Percentiles rank a stretch among this genome's conserved stretches.
Evolutionary conservation across 805 yeast species (phyloP).

Genomic region (Candida sithepensis): DNA sequence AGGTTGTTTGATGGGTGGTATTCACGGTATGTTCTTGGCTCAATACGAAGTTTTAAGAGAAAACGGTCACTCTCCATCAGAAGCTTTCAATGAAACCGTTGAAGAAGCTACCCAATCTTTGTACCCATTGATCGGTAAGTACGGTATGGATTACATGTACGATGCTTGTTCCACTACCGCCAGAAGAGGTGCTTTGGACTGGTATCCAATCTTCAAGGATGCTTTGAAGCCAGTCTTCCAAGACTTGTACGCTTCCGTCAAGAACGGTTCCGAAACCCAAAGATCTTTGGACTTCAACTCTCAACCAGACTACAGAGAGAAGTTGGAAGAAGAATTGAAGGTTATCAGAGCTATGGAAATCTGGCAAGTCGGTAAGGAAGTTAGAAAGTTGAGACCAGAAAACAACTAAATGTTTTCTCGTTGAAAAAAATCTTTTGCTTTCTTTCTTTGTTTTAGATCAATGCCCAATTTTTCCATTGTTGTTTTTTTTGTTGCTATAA

Average conservation of each 20-base stretch:
- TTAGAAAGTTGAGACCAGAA: conserved; percentile 99
- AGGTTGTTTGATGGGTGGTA: conserved; percentile 99
- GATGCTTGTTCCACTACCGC: conserved; percentile 99
- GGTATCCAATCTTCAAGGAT: conserved; percentile 99
- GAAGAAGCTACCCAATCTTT: conserved; percentile 99
- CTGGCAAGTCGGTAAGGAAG: conserved; percentile 99
- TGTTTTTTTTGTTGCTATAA: neutral
- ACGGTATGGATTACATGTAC: conserved; percentile 99
- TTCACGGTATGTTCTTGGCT: conserved; percentile 99
- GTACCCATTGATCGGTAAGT: conserved; percentile 97
- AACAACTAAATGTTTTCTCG: conserved; percentile 59
- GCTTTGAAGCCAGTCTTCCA: conserved; percentile 98
- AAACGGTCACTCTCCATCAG: conserved; percentile 99
- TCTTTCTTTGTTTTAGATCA: neutral
- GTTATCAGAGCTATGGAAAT: conserved; percentile 96
- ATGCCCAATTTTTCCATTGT: too few relatives aligned
- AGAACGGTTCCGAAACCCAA: conserved; percentile 95
- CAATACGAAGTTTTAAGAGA: conserved; percentile 99
- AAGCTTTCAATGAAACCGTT: conserved; percentile 99
- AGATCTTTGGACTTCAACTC: conserved; percentile 99
- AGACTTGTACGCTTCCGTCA: conserved; percentile 91
- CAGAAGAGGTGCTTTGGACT: conserved; percentile 99
- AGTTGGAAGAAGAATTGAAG: conserved; percentile 89
- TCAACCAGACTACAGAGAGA: conserved; percentile 95
- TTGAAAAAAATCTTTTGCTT: neutral